phyloP scores from a whole-genome alignment of 1,139 yeast genomes.

The Kodamaea sp. region DNA sequence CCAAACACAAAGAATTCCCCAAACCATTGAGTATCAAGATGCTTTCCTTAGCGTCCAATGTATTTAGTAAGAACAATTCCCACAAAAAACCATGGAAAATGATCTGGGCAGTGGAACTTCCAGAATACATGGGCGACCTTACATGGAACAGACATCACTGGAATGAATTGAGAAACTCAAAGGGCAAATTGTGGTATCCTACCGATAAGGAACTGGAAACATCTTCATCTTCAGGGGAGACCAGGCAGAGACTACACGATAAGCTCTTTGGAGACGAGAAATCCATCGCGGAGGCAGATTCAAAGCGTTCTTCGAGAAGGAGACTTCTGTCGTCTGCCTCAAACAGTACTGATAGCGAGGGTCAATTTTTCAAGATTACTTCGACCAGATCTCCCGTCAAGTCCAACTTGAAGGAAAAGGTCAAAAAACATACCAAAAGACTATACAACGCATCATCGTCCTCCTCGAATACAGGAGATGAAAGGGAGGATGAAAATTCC shows the following conservation, averaged over 20 bases:
- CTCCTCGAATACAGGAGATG: slow-evolving; percentile 11
- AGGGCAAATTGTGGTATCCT: slow-evolving; percentile 65
- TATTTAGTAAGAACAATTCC: slow-evolving; percentile 45
- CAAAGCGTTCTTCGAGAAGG: slow-evolving; percentile 5
- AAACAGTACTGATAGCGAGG: slow-evolving; percentile 10
- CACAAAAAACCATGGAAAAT: slow-evolving; percentile 36
- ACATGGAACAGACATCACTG: slow-evolving; percentile 71
- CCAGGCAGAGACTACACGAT: slow-evolving; percentile 29
- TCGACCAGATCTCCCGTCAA: slow-evolving; percentile 8
- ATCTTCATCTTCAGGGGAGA: slow-evolving; percentile 5
- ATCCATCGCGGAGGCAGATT: not conserved
- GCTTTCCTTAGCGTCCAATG: slow-evolving; percentile 55
- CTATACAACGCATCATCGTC: slow-evolving; percentile 11
- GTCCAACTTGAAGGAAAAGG: slow-evolving; percentile 9
- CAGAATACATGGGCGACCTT: slow-evolving; percentile 62
- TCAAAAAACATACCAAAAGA: slow-evolving; percentile 11
- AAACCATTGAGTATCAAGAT: slow-evolving; percentile 34
- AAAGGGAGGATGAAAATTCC: slow-evolving; percentile 3
- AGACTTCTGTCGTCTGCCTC: slow-evolving; percentile 9
- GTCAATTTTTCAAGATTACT: slow-evolving; percentile 10
- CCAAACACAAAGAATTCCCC: slow-evolving; percentile 44
- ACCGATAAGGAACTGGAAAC: slow-evolving; percentile 6
- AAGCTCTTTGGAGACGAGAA: slow-evolving; percentile 25
- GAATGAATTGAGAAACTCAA: slow-evolving; percentile 54
- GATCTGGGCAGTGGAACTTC: slow-evolving; percentile 68